These are phyloP conservation scores for Alopecurus myosuroides DNA, from an alignment of 176 grass and related monocot genomes.

Conservation along the genomic window DNA sequence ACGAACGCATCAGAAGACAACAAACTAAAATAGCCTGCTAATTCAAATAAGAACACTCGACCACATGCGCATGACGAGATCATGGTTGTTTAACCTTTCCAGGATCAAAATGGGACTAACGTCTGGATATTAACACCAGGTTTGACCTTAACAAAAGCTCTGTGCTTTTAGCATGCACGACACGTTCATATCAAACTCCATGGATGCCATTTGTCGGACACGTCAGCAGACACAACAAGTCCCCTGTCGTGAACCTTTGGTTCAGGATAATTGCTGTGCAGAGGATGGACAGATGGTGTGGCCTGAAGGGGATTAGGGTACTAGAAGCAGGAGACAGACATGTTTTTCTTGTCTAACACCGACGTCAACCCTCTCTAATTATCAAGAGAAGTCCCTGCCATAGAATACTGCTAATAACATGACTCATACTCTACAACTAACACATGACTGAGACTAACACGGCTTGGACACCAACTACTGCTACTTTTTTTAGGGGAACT, in stretches of 20 bases:
- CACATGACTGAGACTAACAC: background rate
- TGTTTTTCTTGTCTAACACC: background rate
- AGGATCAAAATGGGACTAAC: background rate
- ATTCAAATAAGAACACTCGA: background rate
- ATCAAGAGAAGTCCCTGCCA: background rate
- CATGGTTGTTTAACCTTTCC: background rate
- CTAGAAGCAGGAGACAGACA: background rate
- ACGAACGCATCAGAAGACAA: background rate
- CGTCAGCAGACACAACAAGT: background rate
- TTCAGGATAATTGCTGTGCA: background rate
- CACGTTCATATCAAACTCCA: background rate
- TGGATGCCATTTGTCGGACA: slow-evolving; percentile 7
- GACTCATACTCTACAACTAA: background rate
- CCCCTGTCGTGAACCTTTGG: background rate
- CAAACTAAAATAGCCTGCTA: background rate
- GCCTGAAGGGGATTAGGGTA: background rate
- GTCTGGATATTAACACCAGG: background rate
- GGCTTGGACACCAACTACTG: background rate
- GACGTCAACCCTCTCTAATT: background rate
- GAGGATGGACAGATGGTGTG: background rate
- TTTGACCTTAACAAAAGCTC: background rate
- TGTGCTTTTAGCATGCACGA: background rate
- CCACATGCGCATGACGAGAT: background rate
- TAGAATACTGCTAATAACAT: background rate
- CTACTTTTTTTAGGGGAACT: too few species aligned